Conservation (phyloP, 805 yeast genomes). For the Cyberlindnera mrakii region DNA sequence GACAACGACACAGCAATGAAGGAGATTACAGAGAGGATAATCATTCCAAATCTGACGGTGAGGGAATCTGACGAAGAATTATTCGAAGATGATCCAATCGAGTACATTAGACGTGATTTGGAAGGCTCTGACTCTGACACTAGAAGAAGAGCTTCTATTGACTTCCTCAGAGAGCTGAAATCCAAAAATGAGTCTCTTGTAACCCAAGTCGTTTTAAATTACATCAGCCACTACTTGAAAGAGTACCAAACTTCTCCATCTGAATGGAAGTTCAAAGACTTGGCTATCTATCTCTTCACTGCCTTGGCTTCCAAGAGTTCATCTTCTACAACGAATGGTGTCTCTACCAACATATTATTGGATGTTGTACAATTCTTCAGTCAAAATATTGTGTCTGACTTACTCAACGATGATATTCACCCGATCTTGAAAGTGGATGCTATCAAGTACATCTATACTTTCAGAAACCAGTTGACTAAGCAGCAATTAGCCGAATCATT, state of each 20-base stretch:
- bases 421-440: conserved; percentile 90
- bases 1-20: conserved; percentile 56
- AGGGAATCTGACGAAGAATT: conserved; percentile 87
- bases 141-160: conserved; percentile 89
- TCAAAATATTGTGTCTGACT: conserved; percentile 75
- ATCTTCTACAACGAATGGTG: conserved; percentile 79
- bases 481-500: conserved; percentile 73
- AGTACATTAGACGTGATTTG: conserved; percentile 83
- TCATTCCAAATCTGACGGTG: conserved; percentile 81
- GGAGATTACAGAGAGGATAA: conserved; percentile 74
- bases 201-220: conserved; percentile 67
- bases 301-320: conserved; percentile 90
- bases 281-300: conserved; percentile 79
- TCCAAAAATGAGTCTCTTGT: conserved; percentile 68
- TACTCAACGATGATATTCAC: conserved; percentile 50
- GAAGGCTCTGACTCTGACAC: conserved; percentile 95
- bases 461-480: conserved; percentile 89
- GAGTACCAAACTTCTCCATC: conserved; percentile 36
- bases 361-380: conserved; percentile 86
- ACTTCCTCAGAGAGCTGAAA: conserved; percentile 80
- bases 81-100: conserved; percentile 96
- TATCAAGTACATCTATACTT: conserved; percentile 80
- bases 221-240: conserved; percentile 62
- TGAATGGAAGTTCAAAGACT: conserved; percentile 83
- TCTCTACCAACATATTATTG: conserved; percentile 75